phyloP scores from a whole-genome alignment of 441 rosid genomes.

The Gossypium schwendimanii region DNA sequence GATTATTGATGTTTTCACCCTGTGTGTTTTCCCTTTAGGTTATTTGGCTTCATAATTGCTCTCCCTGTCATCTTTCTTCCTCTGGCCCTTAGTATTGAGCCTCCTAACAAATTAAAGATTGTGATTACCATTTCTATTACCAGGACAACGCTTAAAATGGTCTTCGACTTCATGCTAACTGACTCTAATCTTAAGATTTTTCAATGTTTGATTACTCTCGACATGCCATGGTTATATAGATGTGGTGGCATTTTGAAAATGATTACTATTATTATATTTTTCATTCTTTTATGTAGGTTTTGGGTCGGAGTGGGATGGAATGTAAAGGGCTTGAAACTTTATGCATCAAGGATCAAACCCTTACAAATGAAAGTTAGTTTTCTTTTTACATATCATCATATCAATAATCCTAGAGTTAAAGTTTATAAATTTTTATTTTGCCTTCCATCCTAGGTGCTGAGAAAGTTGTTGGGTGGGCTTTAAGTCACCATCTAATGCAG shows the following conservation, averaged over 20 bases:
- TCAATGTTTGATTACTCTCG: neutral
- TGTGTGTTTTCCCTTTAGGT: neutral
- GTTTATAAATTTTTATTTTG: neutral
- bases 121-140: neutral
- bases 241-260: constrained; percentile 10
- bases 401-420: neutral
- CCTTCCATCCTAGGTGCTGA: constrained; percentile 59
- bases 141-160: neutral
- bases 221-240: constrained; percentile 8
- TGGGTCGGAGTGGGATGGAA: constrained; percentile 18
- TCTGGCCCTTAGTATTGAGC: neutral
- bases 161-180: neutral
- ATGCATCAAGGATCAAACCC: constrained; percentile 47
- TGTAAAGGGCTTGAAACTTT: constrained; percentile 16
- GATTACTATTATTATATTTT: neutral
- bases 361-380: constrained; percentile 64
- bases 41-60: neutral
- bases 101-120: neutral
- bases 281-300: constrained; percentile 8
- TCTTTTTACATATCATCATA: constrained; percentile 11
- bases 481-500: constrained; percentile 70
- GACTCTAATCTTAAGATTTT: constrained; percentile 1
- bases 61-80: neutral
- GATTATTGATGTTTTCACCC: constrained; percentile 3
- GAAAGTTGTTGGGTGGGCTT: constrained; percentile 81